phyloP scores from a whole-genome alignment of 75 land plant genomes.

The Picea glauca region DNA sequence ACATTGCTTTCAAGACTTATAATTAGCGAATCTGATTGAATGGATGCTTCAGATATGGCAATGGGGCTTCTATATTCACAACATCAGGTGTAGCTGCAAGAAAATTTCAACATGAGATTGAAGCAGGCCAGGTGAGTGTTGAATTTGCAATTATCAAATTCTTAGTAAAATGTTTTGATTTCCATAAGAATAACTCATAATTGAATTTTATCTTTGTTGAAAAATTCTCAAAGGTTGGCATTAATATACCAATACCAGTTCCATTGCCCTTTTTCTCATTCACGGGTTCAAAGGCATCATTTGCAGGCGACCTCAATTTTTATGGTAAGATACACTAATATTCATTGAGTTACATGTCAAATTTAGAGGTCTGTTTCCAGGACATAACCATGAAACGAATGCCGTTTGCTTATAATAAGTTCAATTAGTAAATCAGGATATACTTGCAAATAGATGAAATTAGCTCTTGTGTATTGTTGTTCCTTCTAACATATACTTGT shows the following conservation, averaged over 20 bases:
- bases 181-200: not conserved
- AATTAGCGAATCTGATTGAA: not conserved
- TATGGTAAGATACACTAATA: conserved; percentile 46
- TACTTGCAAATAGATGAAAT: too few relatives aligned
- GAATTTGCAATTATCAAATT: not conserved
- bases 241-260: conserved; percentile 93
- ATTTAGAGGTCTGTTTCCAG: not conserved
- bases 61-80: conserved; percentile 93
- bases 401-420: too few relatives aligned
- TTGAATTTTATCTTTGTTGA: not conserved
- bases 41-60: conserved; percentile 64
- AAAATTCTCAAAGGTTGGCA: conserved; percentile 57
- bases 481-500: too few relatives aligned
- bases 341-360: not conserved
- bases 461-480: too few relatives aligned
- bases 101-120: conserved; percentile 85
- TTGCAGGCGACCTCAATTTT: conserved; percentile 92
- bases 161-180: not conserved
- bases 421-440: too few relatives aligned
- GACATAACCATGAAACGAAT: not conserved
- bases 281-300: conserved; percentile 90
- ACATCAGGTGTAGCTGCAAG: conserved; percentile 85
- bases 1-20: not conserved
- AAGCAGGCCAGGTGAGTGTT: conserved; percentile 75
- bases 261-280: conserved; percentile 97